phyloP scores from a whole-genome alignment of 805 yeast genomes.

The Naumovozyma dairenensis region DNA sequence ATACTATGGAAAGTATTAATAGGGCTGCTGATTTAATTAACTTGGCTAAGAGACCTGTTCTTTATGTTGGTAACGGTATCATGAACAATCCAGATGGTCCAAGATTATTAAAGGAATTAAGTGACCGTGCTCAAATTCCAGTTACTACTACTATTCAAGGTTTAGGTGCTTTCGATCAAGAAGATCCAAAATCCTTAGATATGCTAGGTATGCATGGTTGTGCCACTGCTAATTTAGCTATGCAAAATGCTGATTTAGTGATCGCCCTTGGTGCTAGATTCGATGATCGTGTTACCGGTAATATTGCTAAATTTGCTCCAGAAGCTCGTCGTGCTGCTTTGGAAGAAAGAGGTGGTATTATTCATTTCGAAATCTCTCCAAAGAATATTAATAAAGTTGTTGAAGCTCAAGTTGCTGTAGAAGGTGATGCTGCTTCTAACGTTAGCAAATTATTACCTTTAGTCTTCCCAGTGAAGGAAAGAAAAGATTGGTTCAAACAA shows the following conservation, averaged over 20 bases:
- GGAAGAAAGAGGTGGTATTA: conserved; percentile 87
- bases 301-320: conserved; percentile 83
- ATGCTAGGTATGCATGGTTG: conserved; percentile 99
- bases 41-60: conserved; percentile 74
- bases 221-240: conserved; percentile 89
- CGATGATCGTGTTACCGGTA: conserved; percentile 96
- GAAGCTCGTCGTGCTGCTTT: conserved; percentile 81
- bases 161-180: conserved; percentile 89
- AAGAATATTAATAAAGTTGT: conserved; percentile 97
- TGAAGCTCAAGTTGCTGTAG: conserved; percentile 90
- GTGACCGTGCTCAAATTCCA: conserved; percentile 87
- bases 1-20: conserved; percentile 61
- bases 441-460: conserved; percentile 64
- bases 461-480: conserved; percentile 49
- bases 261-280: conserved; percentile 96
- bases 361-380: conserved; percentile 93
- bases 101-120: conserved; percentile 61
- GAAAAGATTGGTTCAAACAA: conserved; percentile 72
- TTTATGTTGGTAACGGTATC: conserved; percentile 90
- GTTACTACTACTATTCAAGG: conserved; percentile 95
- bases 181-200: conserved; percentile 80
- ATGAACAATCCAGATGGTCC: conserved; percentile 77
- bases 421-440: conserved; percentile 87
- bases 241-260: conserved; percentile 88
- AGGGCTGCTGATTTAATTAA: conserved; percentile 74